These are phyloP conservation scores for Lolium multiflorum DNA, from an alignment of 176 grass and related monocot species.

Conservation along the genomic window DNA sequence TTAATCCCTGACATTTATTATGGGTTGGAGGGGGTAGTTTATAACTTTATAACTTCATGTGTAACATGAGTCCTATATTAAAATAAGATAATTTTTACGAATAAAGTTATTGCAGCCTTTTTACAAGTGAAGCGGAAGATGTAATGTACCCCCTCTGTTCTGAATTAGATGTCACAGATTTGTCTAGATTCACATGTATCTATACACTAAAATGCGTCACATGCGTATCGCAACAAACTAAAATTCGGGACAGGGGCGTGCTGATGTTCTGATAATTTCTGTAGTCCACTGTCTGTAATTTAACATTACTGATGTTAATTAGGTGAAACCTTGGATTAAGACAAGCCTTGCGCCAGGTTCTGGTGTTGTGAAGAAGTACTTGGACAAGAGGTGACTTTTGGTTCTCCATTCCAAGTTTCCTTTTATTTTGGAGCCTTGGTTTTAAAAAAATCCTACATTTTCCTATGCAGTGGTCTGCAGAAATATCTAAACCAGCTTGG, in stretches of 20 bases:
- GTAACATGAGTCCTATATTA: background rate
- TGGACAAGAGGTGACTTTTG: slow-evolving; percentile 78
- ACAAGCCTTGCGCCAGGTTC: slow-evolving; percentile 98
- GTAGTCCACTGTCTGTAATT: background rate
- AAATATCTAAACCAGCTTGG: slow-evolving; percentile 95
- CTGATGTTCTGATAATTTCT: background rate
- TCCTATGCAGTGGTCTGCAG: slow-evolving; percentile 77
- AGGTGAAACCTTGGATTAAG: slow-evolving; percentile 99
- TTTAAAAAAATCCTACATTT: background rate
- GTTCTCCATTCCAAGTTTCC: background rate
- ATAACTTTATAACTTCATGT: slow-evolving; percentile 18
- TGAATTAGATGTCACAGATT: no score
- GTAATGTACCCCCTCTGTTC: background rate
- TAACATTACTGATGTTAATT: slow-evolving; percentile 46
- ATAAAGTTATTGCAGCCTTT: background rate
- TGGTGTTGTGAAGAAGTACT: slow-evolving; percentile 91
- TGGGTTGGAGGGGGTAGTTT: background rate
- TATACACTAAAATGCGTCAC: no score
- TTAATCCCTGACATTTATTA: no score
- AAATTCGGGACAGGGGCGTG: background rate
- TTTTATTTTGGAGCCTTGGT: slow-evolving; percentile 14
- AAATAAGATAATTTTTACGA: background rate
- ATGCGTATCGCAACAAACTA: no score
- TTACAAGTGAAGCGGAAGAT: background rate
- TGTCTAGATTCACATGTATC: no score